Evolutionary conservation across 257 asterid genomes (phyloP).

Genomic region (Haberlea rhodopensis): DNA sequence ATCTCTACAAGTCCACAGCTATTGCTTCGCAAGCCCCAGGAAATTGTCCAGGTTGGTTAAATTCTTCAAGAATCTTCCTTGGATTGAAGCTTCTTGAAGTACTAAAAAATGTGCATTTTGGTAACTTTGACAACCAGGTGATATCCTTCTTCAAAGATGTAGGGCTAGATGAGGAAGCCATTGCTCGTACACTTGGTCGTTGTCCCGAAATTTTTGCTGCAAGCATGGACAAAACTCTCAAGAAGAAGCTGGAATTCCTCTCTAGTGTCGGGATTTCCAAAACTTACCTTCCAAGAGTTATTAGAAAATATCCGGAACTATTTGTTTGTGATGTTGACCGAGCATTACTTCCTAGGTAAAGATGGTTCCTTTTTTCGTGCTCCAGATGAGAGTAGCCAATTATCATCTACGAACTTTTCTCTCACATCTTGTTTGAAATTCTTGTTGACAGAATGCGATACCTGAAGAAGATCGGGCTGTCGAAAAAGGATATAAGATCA

Average conservation of each 20-base stretch:
- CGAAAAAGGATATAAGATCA: slow-evolving; percentile 69
- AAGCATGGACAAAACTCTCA: slow-evolving; percentile 61
- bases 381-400: background rate
- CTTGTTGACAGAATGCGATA: slow-evolving; percentile 51
- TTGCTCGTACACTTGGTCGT: slow-evolving; percentile 62
- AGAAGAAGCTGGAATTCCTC: slow-evolving; percentile 73
- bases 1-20: slow-evolving; percentile 82
- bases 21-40: slow-evolving; percentile 73
- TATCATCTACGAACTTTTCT: background rate
- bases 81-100: background rate
- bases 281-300: slow-evolving; percentile 63
- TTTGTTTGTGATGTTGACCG: slow-evolving; percentile 72
- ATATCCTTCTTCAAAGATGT: too few species aligned
- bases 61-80: background rate
- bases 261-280: slow-evolving; percentile 53
- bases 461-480: slow-evolving; percentile 59
- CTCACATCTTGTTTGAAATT: background rate
- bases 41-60: slow-evolving; percentile 67
- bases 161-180: slow-evolving; percentile 65
- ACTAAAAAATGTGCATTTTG: background rate
- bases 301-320: slow-evolving; percentile 85
- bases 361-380: background rate
- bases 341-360: slow-evolving; percentile 83
- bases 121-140: slow-evolving; percentile 42
- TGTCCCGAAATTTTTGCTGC: slow-evolving; percentile 87